Base-by-base conservation (phyloP, 805 yeast genomes). In the Myxozyma udenii region DNA sequence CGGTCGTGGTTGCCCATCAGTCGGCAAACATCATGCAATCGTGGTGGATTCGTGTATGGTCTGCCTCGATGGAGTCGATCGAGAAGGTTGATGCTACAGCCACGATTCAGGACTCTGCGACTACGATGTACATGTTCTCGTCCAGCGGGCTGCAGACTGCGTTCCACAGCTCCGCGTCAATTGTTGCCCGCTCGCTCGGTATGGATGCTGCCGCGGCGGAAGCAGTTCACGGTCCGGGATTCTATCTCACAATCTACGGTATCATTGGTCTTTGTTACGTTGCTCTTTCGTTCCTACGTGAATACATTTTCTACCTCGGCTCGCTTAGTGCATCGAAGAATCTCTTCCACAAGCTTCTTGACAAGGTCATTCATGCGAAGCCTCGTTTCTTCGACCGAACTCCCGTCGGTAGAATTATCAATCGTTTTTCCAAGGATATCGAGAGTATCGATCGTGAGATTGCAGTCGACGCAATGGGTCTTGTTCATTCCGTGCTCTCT, bases 331-430 rank as follows among this genome's bases (percentile, higher is more conserved):
- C 96, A 11, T 84, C 98, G 3, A 79, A 84, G 65, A 75, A 73
- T 58, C 78, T 91, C 48, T 93, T 91, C 69, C 73, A 77, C 51
- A 73, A 73, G 40, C 77, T 90, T 16, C 74, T 90, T 64, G 66
- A 73, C 16, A 77, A 77, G n/a, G 83, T 89, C 32, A 68, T 90
- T 65, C 78, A 84, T 56, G 95, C 97, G 1, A 85, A 78, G 57
- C 74, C 89, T 59, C 78, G 97, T 64, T 93, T 93, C 70, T 93
- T 90, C 69, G 98, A 93, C 66, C 77, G 93, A 19, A 91, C 98
- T 4, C 98, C 98, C 9, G 79, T 86, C 61, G 98, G 98, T 26
- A 83, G 98, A 68, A 87, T 91, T 50, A 88, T 93, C 89, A 93
- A 91, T 70, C 78, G 98, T 66, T 91, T 93, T 66, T 87, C 97